Base-by-base conservation (phyloP, 2,329 filamentous ascomycete species). In the Trichoderma polysporum region DNA sequence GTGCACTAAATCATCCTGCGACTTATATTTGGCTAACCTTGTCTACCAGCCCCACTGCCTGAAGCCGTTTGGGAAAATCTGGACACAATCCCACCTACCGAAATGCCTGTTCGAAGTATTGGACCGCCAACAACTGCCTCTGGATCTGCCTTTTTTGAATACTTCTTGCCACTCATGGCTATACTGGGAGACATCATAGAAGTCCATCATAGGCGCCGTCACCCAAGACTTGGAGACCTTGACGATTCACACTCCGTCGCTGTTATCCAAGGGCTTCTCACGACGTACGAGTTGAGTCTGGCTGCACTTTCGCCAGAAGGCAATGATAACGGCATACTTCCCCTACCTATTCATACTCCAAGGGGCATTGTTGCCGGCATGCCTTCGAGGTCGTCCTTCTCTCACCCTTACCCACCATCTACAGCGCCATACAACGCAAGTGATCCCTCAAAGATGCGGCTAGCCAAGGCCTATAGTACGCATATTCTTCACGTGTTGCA, bases 121-220 rank as follows among this genome's bases (percentile, higher is more conserved):
- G 82, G 82, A 0, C 80, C 82, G 1, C 77, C 79, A 0, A 77
- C 73, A 10, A 73, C 70, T 25, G 76, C 79, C 37, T 78, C 79
- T 0, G 82, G 82, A 0, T 77, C 77, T 4, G 79, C 79, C 1
- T 81, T 83, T 41, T 84, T 84, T 53, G 82, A 84, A 68, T 84
- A 80, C 67, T 84, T 85, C 60, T 73, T 85, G 4, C 83, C 82
- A 0, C 74, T 84, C 1, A 84, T 83, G 79, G 76, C 78, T 0
- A 81, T 84, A 7, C 76, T 84, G 0, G 83, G 83, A 0, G 80
- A 84, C 61, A 81, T 84, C 8, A 81, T 84, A 47, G 79, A 84
- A 52, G 72, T 83, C 4, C 82, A 83, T 68, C 80, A 81, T 62
- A 73, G 77, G 12, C 76, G 78, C 15, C 75, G 78, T 31, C 81